phyloP scores from a whole-genome alignment of 768 basidiomycete species.

The Psilocybe tampanensis region DNA sequence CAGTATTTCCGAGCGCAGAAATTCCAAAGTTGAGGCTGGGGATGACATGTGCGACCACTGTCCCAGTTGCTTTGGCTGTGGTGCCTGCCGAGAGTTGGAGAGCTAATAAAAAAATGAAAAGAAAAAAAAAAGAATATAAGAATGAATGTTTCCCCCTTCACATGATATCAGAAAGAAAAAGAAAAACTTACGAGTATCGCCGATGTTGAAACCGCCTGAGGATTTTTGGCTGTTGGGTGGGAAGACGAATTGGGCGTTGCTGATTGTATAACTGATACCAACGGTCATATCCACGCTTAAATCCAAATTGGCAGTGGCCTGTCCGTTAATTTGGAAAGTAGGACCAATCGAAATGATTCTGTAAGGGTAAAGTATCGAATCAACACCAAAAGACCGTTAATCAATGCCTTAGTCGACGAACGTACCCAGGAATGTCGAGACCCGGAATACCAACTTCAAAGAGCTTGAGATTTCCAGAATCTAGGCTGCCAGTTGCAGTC shows the following conservation, averaged over 20 bases:
- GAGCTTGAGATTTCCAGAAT: slow-evolving; percentile 44
- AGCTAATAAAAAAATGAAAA: no score
- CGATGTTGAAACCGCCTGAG: slow-evolving; percentile 32
- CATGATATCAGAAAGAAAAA: not conserved
- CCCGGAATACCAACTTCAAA: slow-evolving; percentile 47
- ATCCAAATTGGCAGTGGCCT: slow-evolving; percentile 36
- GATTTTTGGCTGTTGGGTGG: slow-evolving; percentile 33
- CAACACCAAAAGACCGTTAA: not conserved
- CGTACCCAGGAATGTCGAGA: slow-evolving; percentile 51
- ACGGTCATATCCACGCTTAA: slow-evolving; percentile 41
- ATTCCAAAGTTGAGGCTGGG: slow-evolving; percentile 50
- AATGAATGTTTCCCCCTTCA: not conserved
- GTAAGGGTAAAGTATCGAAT: not conserved
- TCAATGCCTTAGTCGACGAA: not conserved
- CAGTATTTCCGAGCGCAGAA: slow-evolving; percentile 36
- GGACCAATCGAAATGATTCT: slow-evolving; percentile 51
- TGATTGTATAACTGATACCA: slow-evolving; percentile 44
- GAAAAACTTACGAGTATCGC: slow-evolving; percentile 44
- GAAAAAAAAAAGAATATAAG: not conserved
- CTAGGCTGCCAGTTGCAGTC: slow-evolving; percentile 39
- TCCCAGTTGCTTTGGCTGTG: no score
- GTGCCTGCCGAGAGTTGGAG: slow-evolving; percentile 44
- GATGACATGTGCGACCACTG: no score
- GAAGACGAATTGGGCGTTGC: slow-evolving; percentile 44
- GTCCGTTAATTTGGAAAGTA: slow-evolving; percentile 43